These are phyloP conservation scores for Naumovozyma baii DNA, from an alignment of 805 yeast genomes.

Conservation along the genomic window DNA sequence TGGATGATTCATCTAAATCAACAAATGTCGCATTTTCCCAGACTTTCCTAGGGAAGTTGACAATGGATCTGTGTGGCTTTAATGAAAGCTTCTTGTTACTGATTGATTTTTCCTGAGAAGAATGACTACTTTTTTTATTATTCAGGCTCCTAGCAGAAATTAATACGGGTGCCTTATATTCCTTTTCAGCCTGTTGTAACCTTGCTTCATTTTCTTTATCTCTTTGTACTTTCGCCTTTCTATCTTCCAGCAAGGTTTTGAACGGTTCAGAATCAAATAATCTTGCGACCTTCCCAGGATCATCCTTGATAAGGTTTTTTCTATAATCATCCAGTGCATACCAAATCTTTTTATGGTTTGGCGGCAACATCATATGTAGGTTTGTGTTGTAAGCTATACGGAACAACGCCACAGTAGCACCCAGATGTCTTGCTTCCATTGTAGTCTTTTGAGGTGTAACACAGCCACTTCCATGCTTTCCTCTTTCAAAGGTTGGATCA, in stretches of 20 bases:
- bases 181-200: slow-evolving; percentile 42
- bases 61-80: slow-evolving; percentile 7
- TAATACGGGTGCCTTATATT: slow-evolving; percentile 38
- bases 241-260: slow-evolving; percentile 47
- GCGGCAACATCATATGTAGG: slow-evolving; percentile 78
- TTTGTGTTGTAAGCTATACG: slow-evolving; percentile 74
- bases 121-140: slow-evolving; percentile 5
- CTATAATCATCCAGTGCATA: slow-evolving; percentile 54
- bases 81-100: background rate
- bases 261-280: slow-evolving; percentile 72
- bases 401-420: slow-evolving; percentile 82
- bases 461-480: slow-evolving; percentile 37
- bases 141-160: slow-evolving; percentile 23
- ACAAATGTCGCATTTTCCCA: slow-evolving; percentile 67
- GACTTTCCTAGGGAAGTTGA: slow-evolving; percentile 39
- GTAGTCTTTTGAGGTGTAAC: slow-evolving; percentile 67
- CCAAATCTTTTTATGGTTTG: slow-evolving; percentile 76
- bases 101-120: background rate
- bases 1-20: slow-evolving; percentile 53
- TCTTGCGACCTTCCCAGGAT: slow-evolving; percentile 40
- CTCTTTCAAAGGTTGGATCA: slow-evolving; percentile 34
- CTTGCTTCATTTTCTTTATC: slow-evolving; percentile 40
- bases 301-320: slow-evolving; percentile 36
- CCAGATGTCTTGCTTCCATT: slow-evolving; percentile 79
- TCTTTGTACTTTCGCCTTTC: slow-evolving; percentile 35